Percentiles rank a stretch among this genome's conserved stretches.
These are phyloP conservation scores for Amanita exitialis DNA, from an alignment of 768 basidiomycete genomes.

Conservation along the genomic window DNA sequence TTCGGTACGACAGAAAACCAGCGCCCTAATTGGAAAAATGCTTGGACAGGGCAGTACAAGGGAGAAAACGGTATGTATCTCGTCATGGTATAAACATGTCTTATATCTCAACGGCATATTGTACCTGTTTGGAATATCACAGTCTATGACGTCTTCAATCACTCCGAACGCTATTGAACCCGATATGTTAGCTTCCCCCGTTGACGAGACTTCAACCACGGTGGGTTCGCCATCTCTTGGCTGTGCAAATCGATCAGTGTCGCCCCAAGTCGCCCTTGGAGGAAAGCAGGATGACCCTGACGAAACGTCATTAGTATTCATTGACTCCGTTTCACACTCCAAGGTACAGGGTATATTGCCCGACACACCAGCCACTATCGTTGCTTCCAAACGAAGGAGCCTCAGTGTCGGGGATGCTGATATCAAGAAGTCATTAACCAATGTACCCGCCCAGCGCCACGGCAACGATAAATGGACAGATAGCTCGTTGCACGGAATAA, in stretches of 20 bases:
- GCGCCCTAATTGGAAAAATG: conserved; percentile 74
- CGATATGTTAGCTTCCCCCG: background rate
- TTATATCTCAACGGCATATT: background rate
- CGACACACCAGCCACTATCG: conserved; percentile 15
- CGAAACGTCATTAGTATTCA: conserved; percentile 47
- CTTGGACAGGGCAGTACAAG: conserved; percentile 53
- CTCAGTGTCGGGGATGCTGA: conserved; percentile 67
- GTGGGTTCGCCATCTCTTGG: background rate
- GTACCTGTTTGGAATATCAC: background rate
- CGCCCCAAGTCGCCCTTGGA: conserved; percentile 18
- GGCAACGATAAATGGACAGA: conserved; percentile 17
- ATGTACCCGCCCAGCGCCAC: conserved; percentile 13
- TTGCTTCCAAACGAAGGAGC: conserved; percentile 48
- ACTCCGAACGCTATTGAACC: background rate
- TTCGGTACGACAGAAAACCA: conserved; percentile 71
- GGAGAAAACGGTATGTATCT: conserved; percentile 21
- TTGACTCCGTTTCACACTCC: conserved; percentile 34
- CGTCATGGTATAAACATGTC: background rate
- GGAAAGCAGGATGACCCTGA: conserved; percentile 36
- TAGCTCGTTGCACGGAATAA: conserved; percentile 46
- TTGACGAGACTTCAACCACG: background rate
- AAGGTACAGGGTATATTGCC: conserved; percentile 21
- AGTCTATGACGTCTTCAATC: background rate
- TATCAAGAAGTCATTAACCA: conserved; percentile 30
- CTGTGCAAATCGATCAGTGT: conserved; percentile 9